Conservation (phyloP, 1,284 basidiomycete genomes). For the Tylopilus orsonianus region DNA sequence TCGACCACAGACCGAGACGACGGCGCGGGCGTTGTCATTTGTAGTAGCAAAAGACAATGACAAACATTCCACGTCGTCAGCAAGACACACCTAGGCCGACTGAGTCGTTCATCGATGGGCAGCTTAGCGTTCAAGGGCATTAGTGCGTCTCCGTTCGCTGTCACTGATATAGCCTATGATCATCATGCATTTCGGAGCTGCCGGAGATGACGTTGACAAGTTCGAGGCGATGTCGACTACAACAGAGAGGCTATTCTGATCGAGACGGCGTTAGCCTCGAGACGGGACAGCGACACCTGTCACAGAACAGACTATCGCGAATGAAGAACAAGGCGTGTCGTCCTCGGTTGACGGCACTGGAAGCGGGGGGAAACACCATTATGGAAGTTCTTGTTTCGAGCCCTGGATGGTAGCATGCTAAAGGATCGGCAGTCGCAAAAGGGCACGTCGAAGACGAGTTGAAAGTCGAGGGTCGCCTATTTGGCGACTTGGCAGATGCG, state of each 20-base stretch:
- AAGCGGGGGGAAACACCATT: too few relatives aligned
- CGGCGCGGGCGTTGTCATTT: too few relatives aligned
- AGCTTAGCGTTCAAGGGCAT: too few relatives aligned
- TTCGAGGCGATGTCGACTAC: background rate
- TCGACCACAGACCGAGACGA: background rate
- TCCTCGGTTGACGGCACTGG: background rate
- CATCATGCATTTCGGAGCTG: background rate
- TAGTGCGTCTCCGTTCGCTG: background rate
- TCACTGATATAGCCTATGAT: conserved; percentile 1
- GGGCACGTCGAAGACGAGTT: too few relatives aligned
- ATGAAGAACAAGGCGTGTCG: background rate
- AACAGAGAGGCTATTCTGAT: background rate
- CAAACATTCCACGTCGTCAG: background rate
- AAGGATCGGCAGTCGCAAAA: too few relatives aligned
- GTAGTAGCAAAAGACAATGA: background rate
- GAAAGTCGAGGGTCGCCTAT: too few relatives aligned
- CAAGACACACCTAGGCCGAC: too few relatives aligned
- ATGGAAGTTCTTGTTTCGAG: too few relatives aligned
- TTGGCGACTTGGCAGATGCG: too few relatives aligned
- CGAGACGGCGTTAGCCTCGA: background rate
- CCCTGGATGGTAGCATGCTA: too few relatives aligned
- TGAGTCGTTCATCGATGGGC: too few relatives aligned
- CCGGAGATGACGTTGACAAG: background rate
- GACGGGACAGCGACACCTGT: background rate
- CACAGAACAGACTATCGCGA: conserved; percentile 1